Conservation (phyloP, 345 rosid genomes). For the Dipteronia sinensis region DNA sequence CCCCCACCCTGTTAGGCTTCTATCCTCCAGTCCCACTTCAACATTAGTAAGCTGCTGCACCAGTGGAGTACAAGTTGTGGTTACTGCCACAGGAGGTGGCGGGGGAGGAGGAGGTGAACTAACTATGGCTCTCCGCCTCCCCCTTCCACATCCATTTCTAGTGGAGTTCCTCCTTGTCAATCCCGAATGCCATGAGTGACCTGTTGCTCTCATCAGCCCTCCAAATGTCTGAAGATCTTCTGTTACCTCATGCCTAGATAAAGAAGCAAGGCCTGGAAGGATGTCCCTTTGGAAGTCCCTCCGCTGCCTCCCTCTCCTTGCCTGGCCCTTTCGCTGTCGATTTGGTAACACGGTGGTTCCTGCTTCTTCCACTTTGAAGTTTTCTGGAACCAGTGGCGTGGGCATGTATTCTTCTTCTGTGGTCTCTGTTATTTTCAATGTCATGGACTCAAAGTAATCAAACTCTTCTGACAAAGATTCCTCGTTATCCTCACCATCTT, state of each 20-base stretch:
- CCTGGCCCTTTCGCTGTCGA: constrained; percentile 70
- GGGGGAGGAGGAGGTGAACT: constrained; percentile 47
- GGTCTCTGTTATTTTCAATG: constrained; percentile 56
- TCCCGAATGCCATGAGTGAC: constrained; percentile 69
- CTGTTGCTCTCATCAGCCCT: constrained; percentile 82
- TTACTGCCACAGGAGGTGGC: constrained; percentile 36
- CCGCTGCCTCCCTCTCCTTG: constrained; percentile 91
- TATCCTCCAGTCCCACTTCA: constrained; percentile 72
- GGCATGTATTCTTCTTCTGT: constrained; percentile 91
- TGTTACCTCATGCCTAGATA: constrained; percentile 86
- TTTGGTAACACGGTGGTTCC: constrained; percentile 38
- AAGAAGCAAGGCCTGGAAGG: constrained; percentile 86
- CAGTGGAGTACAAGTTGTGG: constrained; percentile 46
- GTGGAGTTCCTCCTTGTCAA: constrained; percentile 69
- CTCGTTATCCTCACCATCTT: constrained; percentile 35
- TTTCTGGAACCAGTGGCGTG: constrained; percentile 64
- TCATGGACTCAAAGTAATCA: constrained; percentile 89
- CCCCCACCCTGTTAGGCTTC: constrained; percentile 90
- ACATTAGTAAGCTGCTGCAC: constrained; percentile 54
- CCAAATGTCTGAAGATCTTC: constrained; percentile 93
- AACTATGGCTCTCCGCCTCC: constrained; percentile 54
- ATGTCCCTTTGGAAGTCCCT: constrained; percentile 98
- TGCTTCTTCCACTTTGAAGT: constrained; percentile 50
- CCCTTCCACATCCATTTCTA: constrained; percentile 69
- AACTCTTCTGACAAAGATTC: constrained; percentile 49